These are phyloP conservation scores for Fusarium tjaetaba DNA, from an alignment of 2,329 filamentous ascomycete species.

Conservation along the genomic window DNA sequence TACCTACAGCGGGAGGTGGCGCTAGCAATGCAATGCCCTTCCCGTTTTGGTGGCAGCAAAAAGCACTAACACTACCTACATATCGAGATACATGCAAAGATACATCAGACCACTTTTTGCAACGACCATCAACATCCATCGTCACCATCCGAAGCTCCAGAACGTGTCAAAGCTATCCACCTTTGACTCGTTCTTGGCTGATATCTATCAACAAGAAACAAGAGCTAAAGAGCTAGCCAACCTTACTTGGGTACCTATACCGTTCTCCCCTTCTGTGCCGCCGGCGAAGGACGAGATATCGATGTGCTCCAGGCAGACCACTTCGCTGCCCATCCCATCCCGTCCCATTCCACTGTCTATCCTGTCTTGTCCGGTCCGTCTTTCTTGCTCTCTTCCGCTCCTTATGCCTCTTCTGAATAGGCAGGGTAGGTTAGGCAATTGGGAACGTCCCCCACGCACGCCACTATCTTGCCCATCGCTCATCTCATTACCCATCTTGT, in stretches of 20 bases:
- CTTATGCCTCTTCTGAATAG: constrained; percentile 23
- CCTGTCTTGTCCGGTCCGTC: constrained; percentile 25
- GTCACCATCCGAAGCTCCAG: constrained; percentile 16
- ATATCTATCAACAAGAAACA: constrained; percentile 16
- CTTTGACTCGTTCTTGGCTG: constrained; percentile 14
- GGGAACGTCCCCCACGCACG: constrained; percentile 37
- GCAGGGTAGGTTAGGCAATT: background rate
- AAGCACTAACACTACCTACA: background rate
- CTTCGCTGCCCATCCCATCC: constrained; percentile 23
- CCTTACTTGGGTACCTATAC: constrained; percentile 1
- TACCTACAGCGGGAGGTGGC: constrained; percentile 15
- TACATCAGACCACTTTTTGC: constrained; percentile 28
- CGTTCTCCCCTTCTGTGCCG: constrained; percentile 1
- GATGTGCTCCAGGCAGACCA: constrained; percentile 27
- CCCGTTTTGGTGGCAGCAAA: constrained; percentile 12
- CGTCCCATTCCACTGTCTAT: constrained; percentile 4
- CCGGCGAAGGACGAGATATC: constrained; percentile 1
- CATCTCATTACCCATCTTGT: constrained; percentile 19
- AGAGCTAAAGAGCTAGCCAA: constrained; percentile 2
- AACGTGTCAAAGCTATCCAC: constrained; percentile 22
- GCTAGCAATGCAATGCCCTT: constrained; percentile 11
- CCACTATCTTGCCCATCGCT: constrained; percentile 39
- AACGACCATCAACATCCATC: constrained; percentile 1
- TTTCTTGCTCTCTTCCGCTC: constrained; percentile 27
- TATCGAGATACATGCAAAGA: constrained; percentile 19